These are phyloP conservation scores for Liquidambar formosana DNA, from an alignment of 164 flowering plant species.

Conservation along the genomic window DNA sequence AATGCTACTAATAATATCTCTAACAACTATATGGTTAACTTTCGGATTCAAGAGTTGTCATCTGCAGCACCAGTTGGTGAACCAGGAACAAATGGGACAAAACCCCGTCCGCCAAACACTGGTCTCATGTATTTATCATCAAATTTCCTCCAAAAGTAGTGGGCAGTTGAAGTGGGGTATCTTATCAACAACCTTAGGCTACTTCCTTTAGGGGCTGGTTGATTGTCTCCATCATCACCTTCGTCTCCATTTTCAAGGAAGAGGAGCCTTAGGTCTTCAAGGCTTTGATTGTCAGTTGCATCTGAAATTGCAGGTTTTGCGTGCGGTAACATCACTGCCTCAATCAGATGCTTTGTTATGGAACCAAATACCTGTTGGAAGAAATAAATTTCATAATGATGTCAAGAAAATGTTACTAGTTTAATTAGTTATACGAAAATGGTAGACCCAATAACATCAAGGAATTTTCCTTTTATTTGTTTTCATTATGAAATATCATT, in stretches of 20 bases:
- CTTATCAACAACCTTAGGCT: slow-evolving; percentile 55
- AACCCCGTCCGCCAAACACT: slow-evolving; percentile 74
- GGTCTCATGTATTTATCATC: slow-evolving; percentile 83
- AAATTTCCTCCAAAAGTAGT: slow-evolving; percentile 79
- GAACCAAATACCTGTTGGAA: slow-evolving; percentile 65
- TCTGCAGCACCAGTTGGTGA: slow-evolving; percentile 45
- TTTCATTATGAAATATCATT: no score
- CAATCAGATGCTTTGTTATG: slow-evolving; percentile 64
- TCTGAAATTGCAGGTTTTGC: slow-evolving; percentile 25
- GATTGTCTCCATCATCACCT: slow-evolving; percentile 16
- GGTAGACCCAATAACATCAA: not conserved
- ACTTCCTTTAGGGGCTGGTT: slow-evolving; percentile 19
- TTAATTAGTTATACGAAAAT: not conserved
- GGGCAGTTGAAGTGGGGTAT: slow-evolving; percentile 63
- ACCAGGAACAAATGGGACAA: slow-evolving; percentile 58
- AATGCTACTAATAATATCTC: not conserved
- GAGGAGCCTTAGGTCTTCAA: slow-evolving; percentile 48
- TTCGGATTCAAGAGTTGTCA: slow-evolving; percentile 15
- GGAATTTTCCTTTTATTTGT: no score
- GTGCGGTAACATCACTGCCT: slow-evolving; percentile 36
- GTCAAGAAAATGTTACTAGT: not conserved
- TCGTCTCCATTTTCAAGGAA: slow-evolving; percentile 47
- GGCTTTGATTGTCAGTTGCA: slow-evolving; percentile 42
- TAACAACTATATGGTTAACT: not conserved
- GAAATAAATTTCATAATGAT: not conserved